Conservation (phyloP, 1,284 basidiomycete species). For the Coriolopsis trogii region DNA sequence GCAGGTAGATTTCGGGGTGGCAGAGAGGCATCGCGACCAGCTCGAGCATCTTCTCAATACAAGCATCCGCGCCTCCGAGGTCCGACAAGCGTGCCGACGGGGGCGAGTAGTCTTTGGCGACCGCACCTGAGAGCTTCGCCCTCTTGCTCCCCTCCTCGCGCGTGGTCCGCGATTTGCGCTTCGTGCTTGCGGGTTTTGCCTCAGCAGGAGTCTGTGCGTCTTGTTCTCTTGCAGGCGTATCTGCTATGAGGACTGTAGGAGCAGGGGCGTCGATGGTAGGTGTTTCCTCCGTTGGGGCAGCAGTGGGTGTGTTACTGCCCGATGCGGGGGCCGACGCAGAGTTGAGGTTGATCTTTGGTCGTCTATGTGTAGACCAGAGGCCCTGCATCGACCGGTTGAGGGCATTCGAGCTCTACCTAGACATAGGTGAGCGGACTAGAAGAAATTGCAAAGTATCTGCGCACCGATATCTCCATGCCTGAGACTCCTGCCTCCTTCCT, state of each 20-base stretch:
- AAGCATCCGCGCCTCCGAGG: constrained; percentile 85
- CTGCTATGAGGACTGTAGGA: constrained; percentile 15
- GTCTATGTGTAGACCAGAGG: constrained; percentile 69
- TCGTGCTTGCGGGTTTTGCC: constrained; percentile 23
- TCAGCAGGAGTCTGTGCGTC: constrained; percentile 30
- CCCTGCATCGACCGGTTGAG: constrained; percentile 79
- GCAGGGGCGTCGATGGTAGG: neutral
- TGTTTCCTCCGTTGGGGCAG: constrained; percentile 33
- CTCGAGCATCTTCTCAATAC: constrained; percentile 93
- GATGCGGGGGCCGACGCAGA: constrained; percentile 30
- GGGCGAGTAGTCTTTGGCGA: constrained; percentile 63
- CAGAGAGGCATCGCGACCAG: constrained; percentile 93
- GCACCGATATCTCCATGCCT: constrained; percentile 33
- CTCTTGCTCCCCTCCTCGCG: constrained; percentile 60
- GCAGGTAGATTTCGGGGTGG: constrained; percentile 94
- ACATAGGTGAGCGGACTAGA: constrained; percentile 21
- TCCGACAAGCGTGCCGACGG: constrained; percentile 79
- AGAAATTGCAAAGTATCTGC: neutral
- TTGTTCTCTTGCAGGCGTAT: constrained; percentile 17
- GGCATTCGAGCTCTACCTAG: constrained; percentile 68
- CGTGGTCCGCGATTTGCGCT: constrained; percentile 62
- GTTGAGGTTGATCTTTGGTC: constrained; percentile 69
- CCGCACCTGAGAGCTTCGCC: constrained; percentile 41
- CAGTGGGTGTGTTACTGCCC: constrained; percentile 26
- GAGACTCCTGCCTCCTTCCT: too few species aligned